A percentile compares a stretch with the other conserved stretches of the same genome.
phyloP scores from a whole-genome alignment of 1,284 basidiomycete genomes.

The Microbotryomycetes sp. region DNA sequence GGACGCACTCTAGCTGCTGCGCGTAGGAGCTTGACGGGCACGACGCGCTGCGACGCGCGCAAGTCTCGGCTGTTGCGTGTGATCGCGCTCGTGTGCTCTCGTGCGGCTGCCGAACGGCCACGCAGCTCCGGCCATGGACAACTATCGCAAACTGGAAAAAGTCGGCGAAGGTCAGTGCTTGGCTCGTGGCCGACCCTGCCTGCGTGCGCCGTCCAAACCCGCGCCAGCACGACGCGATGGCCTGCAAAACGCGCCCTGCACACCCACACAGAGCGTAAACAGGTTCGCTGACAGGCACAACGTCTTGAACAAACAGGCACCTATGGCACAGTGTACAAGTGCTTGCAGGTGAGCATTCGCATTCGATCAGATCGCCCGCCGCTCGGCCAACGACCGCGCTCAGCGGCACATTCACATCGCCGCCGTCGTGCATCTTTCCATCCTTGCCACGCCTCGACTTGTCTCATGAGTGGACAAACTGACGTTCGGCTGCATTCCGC shows the following conservation, averaged over 20 bases:
- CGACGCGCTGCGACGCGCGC: neutral
- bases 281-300: neutral
- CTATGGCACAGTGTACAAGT: slow-evolving; percentile 90
- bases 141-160: slow-evolving; percentile 33
- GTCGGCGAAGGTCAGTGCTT: slow-evolving; percentile 30
- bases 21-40: too few species aligned
- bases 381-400: too few species aligned
- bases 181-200: neutral
- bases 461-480: slow-evolving; percentile 55
- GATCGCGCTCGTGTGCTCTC: neutral
- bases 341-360: slow-evolving; percentile 10
- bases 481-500: slow-evolving; percentile 47
- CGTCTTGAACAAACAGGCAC: slow-evolving; percentile 58
- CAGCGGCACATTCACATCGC: too few species aligned
- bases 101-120: neutral
- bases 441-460: slow-evolving; percentile 2
- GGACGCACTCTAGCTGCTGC: too few species aligned
- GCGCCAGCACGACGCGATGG: neutral
- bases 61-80: neutral
- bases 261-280: neutral
- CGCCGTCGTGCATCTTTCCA: too few species aligned
- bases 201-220: neutral
- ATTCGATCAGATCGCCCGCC: neutral
- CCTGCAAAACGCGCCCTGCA: neutral
- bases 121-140: slow-evolving; percentile 18